A percentile compares a stretch with the other conserved stretches of the same genome.
Evolutionary conservation across 352 stramenopile genomes (phyloP).

Genomic region (Pythium grandisporangium): DNA sequence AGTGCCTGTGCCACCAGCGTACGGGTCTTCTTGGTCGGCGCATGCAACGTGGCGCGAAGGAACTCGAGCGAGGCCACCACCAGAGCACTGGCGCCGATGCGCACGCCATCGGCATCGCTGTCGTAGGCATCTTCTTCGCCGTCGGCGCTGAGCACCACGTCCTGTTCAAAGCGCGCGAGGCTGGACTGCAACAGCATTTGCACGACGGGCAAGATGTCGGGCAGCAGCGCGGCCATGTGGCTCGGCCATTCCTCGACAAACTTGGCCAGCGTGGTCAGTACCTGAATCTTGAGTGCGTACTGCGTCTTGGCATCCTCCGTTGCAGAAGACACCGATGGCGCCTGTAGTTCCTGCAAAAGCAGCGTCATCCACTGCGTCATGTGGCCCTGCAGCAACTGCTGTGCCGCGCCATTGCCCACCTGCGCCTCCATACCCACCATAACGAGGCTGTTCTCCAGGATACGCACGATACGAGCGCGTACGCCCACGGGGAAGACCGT

Average conservation of each 20-base stretch:
- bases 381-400: slow-evolving; percentile 55
- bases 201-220: slow-evolving; percentile 62
- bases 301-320: slow-evolving; percentile 40
- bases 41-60: slow-evolving; percentile 51
- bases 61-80: slow-evolving; percentile 72
- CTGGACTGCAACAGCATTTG: slow-evolving; percentile 41
- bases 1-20: slow-evolving; percentile 42
- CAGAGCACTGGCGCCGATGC: slow-evolving; percentile 57
- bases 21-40: slow-evolving; percentile 74
- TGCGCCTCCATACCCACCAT: slow-evolving; percentile 82
- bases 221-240: slow-evolving; percentile 64
- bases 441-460: slow-evolving; percentile 67
- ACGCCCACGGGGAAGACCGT: slow-evolving; percentile 45
- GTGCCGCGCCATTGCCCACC: slow-evolving; percentile 47
- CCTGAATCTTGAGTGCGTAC: slow-evolving; percentile 69
- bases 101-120: slow-evolving; percentile 58
- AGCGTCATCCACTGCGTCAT: slow-evolving; percentile 61
- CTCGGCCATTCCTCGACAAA: slow-evolving; percentile 80
- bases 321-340: too few relatives aligned
- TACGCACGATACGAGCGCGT: slow-evolving; percentile 48
- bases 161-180: slow-evolving; percentile 35
- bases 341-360: slow-evolving; percentile 42
- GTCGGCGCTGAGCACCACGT: slow-evolving; percentile 38
- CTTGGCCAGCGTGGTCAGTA: slow-evolving; percentile 58
- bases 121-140: slow-evolving; percentile 62